Evolutionary conservation across 805 yeast species (phyloP), one percentile per base, ranked within the genome.

Genomic region (Teunomyces panamensis): DNA sequence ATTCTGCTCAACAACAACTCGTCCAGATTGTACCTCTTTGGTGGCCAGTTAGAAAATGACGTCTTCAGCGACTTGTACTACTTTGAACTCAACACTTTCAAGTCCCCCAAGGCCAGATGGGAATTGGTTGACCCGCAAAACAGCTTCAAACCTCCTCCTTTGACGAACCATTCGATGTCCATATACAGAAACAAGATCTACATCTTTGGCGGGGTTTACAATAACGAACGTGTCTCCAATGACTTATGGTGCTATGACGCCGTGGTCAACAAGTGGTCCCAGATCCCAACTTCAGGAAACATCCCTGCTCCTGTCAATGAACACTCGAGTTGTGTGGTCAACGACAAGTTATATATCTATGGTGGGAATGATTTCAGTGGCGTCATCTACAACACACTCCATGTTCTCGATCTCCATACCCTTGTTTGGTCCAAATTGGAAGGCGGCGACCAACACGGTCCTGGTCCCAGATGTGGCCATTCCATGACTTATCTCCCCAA

Each of bases 391-490:
- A 78, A 79, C 56, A 78, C 81, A 30, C 76, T 90, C 45, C 81
- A 80, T 59, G 84, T 90, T n/a, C 79, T 94, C 55, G 89, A 89
- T 62, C 73, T 94, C 55, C 75, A 80, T 45, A 78, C 87, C 17
- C 74, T 78, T 42, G 80, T 81, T 42, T 90, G 97, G 94, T 83
- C 80, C 59, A 80, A 80, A 48, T 76, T 87, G 56, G 37, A 39
- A 2, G 42, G 42, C 9, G 77, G 65, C 55, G 76, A 62, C 7
- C 67, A 69, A 36, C 72, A 76, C 33, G 74, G 76, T 9, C 96
- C 97, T 1, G 87, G 91, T 39, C 82, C 94, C 10, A 80, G 97
- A 56, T 87, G 92, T 52, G 98, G 98, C 8, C 99, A 94, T 67
- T 82, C 96, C 6, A 71, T 92, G 68, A 83, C 97, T 1, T 84